A percentile compares a stretch with the other conserved stretches of the same genome.
Conservation (phyloP, 2,329 filamentous ascomycete genomes). For the Penicillium sp. region DNA sequence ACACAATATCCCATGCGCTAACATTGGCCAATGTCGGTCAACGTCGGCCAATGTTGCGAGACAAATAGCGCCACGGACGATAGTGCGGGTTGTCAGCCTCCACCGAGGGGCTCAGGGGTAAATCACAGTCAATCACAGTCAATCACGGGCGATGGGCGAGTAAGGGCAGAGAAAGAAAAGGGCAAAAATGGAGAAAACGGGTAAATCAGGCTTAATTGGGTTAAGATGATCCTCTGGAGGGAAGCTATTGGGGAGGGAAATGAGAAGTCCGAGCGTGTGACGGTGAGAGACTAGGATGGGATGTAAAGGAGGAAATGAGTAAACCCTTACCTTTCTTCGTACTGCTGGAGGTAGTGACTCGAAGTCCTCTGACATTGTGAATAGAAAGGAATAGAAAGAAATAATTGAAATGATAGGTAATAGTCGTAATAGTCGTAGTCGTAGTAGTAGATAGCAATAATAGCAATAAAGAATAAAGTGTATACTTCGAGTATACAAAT, state of each 20-base stretch:
- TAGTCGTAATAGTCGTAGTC: too few relatives aligned
- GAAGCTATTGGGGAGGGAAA: constrained; percentile 11
- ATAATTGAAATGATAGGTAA: not conserved
- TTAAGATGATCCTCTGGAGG: constrained; percentile 6
- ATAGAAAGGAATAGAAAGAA: not conserved
- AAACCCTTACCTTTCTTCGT: constrained; percentile 57
- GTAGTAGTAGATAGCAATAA: too few relatives aligned
- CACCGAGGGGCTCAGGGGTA: constrained; percentile 17
- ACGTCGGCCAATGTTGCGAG: constrained; percentile 4
- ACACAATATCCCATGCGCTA: constrained; percentile 5
- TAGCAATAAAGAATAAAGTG: too few relatives aligned
- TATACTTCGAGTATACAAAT: too few relatives aligned
- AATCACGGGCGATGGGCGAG: not conserved
- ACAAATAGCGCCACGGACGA: constrained; percentile 13
- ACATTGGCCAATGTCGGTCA: not conserved
- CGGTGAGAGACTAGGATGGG: not conserved
- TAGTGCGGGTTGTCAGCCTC: constrained; percentile 14
- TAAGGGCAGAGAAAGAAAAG: not conserved
- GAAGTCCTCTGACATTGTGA: constrained; percentile 39
- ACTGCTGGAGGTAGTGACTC: constrained; percentile 57
- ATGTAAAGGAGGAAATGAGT: not conserved
- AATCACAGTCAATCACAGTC: not conserved
- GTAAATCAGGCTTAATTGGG: not conserved
- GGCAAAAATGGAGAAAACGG: not conserved
- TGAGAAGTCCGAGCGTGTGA: constrained; percentile 3